Evolutionary conservation across 108 stramenopile genomes (phyloP), one percentile per base, ranked within the genome.

Genomic region (Fragilaria crotonensis): DNA sequence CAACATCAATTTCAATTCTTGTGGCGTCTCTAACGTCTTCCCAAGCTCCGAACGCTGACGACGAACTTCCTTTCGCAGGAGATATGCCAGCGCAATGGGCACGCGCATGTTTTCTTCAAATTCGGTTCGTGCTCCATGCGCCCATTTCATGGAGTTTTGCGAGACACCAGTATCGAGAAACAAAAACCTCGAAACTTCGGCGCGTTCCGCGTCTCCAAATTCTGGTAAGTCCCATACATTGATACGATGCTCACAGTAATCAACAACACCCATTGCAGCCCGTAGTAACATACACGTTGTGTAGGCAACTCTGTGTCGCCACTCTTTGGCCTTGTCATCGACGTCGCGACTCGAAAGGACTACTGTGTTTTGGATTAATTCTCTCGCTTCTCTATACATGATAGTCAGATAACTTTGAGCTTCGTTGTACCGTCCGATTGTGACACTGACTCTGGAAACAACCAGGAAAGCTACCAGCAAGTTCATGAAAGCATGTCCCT

Each of bases 231-330:
- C 65, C 68, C 77, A 78, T 1, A 68, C 47, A 7, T 52, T 49
- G 5, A 62, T 18, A 17, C 59, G 22, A 11, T 29, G 7, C 11
- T 46, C 26, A 1, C 48, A 57, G 54, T 63, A 78, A 19, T 73
- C 67, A 29, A 71, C 20, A 7, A 60, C 76, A 9, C 67, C 64
- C 33, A 77, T 46, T 9, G 63, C 53, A 3, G 60, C 45, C 1
- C 80, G 73, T 4, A 74, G 48, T 46, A 67, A 4, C 11, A 77
- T 20, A 20, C 70, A 41, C 17, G 64, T 54, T 1, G 66, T 69
- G 31, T 69, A 69, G 18, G 76, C 73, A 4, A 81, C 22, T 33
- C 72, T 63, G n/a, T 47, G 36, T 17, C 80, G 55, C 80, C 80
- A 81, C 31, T 74, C 62, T 45, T 71, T 71, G 45, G 75, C 65